Percentiles rank a stretch among this genome's conserved stretches.
These are phyloP conservation scores for Rehmannia glutinosa DNA, from an alignment of 257 asterid species.

Conservation along the genomic window DNA sequence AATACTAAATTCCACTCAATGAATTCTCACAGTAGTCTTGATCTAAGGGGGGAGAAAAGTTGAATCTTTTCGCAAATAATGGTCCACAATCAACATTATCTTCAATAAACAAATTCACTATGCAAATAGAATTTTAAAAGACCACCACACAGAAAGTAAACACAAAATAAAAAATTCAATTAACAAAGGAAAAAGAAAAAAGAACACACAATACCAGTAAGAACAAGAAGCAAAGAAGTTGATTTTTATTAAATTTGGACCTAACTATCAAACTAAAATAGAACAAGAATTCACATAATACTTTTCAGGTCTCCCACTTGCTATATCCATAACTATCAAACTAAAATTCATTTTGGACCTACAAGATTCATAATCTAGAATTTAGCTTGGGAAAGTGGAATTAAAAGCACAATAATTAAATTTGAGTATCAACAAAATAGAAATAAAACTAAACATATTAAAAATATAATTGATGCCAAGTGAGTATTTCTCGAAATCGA, in stretches of 20 bases:
- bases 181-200: background rate
- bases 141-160: background rate
- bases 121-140: background rate
- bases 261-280: too few species aligned
- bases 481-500: background rate
- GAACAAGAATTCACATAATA: too few species aligned
- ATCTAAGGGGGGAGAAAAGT: too few species aligned
- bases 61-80: background rate
- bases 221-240: slow-evolving; percentile 94
- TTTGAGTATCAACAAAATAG: background rate
- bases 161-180: background rate
- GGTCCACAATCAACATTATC: background rate
- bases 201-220: slow-evolving; percentile 43
- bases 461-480: background rate
- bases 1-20: too few species aligned
- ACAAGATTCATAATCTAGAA: too few species aligned
- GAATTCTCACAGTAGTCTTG: too few species aligned
- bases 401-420: background rate
- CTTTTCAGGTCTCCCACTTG: too few species aligned
- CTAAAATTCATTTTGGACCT: too few species aligned
- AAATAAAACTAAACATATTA: background rate
- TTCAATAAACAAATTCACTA: slow-evolving; percentile 8
- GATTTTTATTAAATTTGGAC: too few species aligned
- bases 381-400: background rate
- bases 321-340: too few species aligned